These are phyloP conservation scores for Penicillium sp. DNA, from an alignment of 2,329 filamentous ascomycete genomes.

Conservation along the genomic window DNA sequence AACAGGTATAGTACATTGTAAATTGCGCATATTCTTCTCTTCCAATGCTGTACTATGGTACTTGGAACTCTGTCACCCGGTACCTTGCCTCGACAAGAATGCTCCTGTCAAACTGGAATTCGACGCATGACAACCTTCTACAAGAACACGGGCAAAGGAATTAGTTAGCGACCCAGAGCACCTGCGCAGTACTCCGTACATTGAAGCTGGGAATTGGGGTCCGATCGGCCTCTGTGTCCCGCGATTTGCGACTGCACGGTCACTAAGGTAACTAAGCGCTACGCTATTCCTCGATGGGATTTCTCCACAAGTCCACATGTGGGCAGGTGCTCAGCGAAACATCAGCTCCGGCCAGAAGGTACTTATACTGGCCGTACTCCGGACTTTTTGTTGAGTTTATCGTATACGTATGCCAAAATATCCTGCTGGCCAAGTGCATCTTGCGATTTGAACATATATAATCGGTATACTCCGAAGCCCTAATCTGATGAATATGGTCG, in stretches of 20 bases:
- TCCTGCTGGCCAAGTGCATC: too few relatives aligned
- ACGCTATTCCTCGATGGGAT: not conserved
- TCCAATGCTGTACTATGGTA: not conserved
- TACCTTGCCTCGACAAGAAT: not conserved
- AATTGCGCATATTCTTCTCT: not conserved
- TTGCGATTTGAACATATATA: too few relatives aligned
- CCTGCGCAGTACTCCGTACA: not conserved
- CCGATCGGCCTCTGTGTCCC: conserved; percentile 3
- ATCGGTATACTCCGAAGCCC: not conserved
- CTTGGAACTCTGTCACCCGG: not conserved
- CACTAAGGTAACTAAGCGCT: not conserved
- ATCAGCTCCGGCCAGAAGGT: not conserved
- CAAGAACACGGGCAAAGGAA: not conserved
- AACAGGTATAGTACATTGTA: not conserved
- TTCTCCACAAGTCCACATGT: conserved; percentile 1
- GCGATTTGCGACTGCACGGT: conserved; percentile 2
- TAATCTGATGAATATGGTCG: not conserved
- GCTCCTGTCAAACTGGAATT: not conserved
- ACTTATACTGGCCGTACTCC: not conserved
- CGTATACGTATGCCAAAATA: too few relatives aligned
- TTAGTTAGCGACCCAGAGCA: not conserved
- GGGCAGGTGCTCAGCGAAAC: not conserved
- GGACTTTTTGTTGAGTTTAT: not conserved
- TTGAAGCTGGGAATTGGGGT: not conserved
- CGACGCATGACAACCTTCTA: not conserved